Base-by-base conservation (phyloP, 108 stramenopile genomes). In the Nitzschia palea region DNA sequence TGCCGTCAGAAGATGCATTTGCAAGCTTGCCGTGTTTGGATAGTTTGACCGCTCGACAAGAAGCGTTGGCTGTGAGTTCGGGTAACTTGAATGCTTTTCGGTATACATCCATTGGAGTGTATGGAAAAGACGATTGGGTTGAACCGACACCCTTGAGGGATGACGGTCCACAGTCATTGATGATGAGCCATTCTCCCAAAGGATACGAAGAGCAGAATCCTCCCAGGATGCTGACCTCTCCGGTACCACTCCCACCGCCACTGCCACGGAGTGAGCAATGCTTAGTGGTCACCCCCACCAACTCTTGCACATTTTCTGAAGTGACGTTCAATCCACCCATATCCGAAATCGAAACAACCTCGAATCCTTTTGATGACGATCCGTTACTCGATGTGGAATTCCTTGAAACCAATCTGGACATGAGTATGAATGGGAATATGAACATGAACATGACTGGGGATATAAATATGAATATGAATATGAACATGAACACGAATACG, bases 1-100 rank as follows among this genome's bases (percentile, higher is more conserved):
- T 60, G 59, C 59, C 59, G 0, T n/a, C 32, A 25, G 59, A 42
- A 8, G 59, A 4, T 40, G 59, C 59, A 4, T 60, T 42, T 60
- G 59, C 59, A 9, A 42, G n/a, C 20, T 23, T 60, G 59, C 59
- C 59, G 22, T 60, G 59, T 32, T 34, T 60, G 32, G 59, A 60
- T 25, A n/a, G n/a, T 43, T n/a, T 60, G 15, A 4, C 8, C 15
- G 18, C 18, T 20, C 47, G 22, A 20, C 47, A 48, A 48, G n/a
- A n/a, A 18, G 37, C 12, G 37, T 6, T 10, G 6, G 37, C 37
- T 40, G 10, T 40, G 10, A 10, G 37, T 40, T 12, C 37, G 12
- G 6, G 37, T 20, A 18, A 48, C 18, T 48, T 48, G 47, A 20
- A 18, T 10, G 8, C 4, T 5, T 18, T 48, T 48, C 47, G 47